Base-by-base conservation (phyloP, 2,329 filamentous ascomycete genomes). In the Colletotrichum sp. region DNA sequence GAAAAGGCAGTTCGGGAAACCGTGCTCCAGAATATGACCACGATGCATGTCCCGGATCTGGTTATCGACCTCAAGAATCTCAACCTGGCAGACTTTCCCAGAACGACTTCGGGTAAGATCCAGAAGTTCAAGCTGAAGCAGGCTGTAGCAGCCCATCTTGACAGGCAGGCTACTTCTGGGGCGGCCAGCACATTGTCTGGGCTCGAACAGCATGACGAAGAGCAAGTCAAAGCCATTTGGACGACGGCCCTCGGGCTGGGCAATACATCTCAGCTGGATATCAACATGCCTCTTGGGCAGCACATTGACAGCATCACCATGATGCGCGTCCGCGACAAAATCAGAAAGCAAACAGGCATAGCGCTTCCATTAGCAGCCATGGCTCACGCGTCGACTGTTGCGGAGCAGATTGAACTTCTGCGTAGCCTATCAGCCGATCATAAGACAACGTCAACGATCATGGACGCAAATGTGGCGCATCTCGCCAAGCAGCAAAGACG, bases 351-450 rank as follows among this genome's bases (percentile, higher is more conserved):
- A 48, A 48, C 38, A 48, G 38, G 38, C 0, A n/a, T 48, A n/a
- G 38, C 38, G 18, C 8, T 48, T 18, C 60, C 60, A 21, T 18
- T 64, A 8, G 60, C 60, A 36, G 60, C 60, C 18, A 64, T 64
- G 60, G 60, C 60, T 18, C 32, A 38, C 24, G 60, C 60, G 9
- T 24, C 30, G 30, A 64, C 30, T 16, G 21, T 64, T 34, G 6
- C 21, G 18, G 60, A 38, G 60, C 60, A 64, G 60, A 64, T 38
- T 13, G n/a, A 64, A 64, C 60, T 64, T 24, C 60, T 64, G 60
- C 60, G 16, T n/a, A 64, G 30, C 30, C 60, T 64, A 32, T 38
- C 60, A 28, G 30, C 30, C 30, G 60, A 16, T 7, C 30, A 24
- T 34, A 16, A 16, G n/a, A 28, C 28, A 48, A 48, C 38, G 9